Conservation (phyloP, 768 basidiomycete genomes). For the Pulveroboletus sp. region DNA sequence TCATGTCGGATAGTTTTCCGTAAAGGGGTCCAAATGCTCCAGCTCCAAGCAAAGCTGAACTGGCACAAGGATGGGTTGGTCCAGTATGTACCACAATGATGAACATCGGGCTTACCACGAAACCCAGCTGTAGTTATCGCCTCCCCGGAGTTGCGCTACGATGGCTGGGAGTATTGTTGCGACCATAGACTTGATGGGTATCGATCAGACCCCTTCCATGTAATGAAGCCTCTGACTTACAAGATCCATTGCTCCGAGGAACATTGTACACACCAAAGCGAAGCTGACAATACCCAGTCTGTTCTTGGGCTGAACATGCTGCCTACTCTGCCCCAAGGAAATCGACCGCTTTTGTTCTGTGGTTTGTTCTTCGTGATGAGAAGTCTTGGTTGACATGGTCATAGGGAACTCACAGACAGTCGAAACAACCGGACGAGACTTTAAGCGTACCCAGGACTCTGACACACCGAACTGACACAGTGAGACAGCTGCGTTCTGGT, state of each 20-base stretch:
- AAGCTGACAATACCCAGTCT: conserved; percentile 14
- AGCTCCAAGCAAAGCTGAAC: conserved; percentile 72
- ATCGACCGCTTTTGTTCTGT: too few relatives aligned
- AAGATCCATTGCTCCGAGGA: conserved; percentile 51
- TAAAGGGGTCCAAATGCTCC: conserved; percentile 66
- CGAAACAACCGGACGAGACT: too few relatives aligned
- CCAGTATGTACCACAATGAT: conserved; percentile 1
- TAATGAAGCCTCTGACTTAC: conserved; percentile 25
- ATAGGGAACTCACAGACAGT: too few relatives aligned
- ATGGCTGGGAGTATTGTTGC: conserved; percentile 72
- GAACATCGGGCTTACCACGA: conserved; percentile 43
- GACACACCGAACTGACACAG: too few relatives aligned
- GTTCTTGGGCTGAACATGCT: conserved; percentile 43
- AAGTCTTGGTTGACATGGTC: too few relatives aligned
- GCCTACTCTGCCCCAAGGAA: conserved; percentile 50
- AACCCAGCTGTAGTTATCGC: conserved; percentile 65
- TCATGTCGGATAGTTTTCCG: conserved; percentile 67
- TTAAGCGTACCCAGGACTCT: too few relatives aligned
- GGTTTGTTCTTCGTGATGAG: too few relatives aligned
- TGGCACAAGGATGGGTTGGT: conserved; percentile 18
- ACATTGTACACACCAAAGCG: conserved; percentile 21
- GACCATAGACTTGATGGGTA: conserved; percentile 47
- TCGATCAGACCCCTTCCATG: background rate
- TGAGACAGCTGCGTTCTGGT: too few relatives aligned
- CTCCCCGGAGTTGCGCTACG: conserved; percentile 57